A percentile compares a stretch with the other conserved stretches of the same genome.
These are phyloP conservation scores for Nymphaea thermarum DNA, from an alignment of 164 flowering plant genomes.

Conservation along the genomic window DNA sequence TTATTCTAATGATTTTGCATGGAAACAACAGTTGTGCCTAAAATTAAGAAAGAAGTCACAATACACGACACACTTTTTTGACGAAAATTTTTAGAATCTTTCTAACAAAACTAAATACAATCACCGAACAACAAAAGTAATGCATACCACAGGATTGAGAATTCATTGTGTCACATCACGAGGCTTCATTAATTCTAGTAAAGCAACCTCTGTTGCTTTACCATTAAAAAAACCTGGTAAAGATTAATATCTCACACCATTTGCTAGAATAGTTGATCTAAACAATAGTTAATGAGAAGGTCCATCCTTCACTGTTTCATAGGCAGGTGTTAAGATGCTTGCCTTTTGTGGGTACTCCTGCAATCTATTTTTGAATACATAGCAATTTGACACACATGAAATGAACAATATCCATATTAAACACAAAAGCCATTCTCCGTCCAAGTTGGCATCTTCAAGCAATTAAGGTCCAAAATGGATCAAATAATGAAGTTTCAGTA, in stretches of 20 bases:
- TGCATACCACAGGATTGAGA: conserved; percentile 66
- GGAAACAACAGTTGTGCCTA: too few relatives aligned
- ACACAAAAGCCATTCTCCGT: too few relatives aligned
- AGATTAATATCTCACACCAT: conserved; percentile 60
- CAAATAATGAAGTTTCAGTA: too few relatives aligned
- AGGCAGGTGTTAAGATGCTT: conserved; percentile 47
- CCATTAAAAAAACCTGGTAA: conserved; percentile 79
- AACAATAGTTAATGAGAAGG: conserved; percentile 77
- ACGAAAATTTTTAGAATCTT: too few relatives aligned
- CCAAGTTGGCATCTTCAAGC: too few relatives aligned
- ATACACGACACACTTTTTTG: too few relatives aligned
- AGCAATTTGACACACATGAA: conserved; percentile 72
- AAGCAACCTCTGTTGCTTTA: conserved; percentile 95
- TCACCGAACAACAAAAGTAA: background rate
- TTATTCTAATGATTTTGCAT: too few relatives aligned
- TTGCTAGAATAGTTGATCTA: conserved; percentile 55
- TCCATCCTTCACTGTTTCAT: conserved; percentile 71
- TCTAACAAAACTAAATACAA: too few relatives aligned
- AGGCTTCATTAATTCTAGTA: conserved; percentile 44
- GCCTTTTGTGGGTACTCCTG: conserved; percentile 78
- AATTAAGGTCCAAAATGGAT: too few relatives aligned
- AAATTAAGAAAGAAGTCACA: too few relatives aligned
- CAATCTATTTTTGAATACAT: conserved; percentile 72
- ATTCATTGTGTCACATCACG: conserved; percentile 30
- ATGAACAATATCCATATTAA: background rate